Conservation (phyloP, 495 filamentous ascomycete genomes). For the Pseudomonodictys pantanalensis region DNA sequence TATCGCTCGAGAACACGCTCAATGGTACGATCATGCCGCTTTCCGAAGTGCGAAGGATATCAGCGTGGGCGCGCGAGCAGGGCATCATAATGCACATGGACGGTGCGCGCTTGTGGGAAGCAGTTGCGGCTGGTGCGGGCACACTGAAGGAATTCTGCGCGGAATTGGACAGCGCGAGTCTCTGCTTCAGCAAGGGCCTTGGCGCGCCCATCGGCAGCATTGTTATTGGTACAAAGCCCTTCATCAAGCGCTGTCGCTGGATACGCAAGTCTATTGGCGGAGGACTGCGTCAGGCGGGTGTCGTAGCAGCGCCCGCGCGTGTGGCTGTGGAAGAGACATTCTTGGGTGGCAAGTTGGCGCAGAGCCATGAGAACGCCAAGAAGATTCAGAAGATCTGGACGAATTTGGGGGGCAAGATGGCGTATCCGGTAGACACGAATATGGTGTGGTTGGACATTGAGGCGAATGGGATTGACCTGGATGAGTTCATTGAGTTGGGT, state of each 20-base stretch:
- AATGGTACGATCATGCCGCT: constrained; percentile 75
- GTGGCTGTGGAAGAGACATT: constrained; percentile 70
- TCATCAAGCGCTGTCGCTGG: constrained; percentile 73
- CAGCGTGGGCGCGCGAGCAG: constrained; percentile 64
- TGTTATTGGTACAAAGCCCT: constrained; percentile 61
- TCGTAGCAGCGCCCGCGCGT: constrained; percentile 57
- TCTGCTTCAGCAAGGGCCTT: constrained; percentile 88
- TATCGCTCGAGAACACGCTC: constrained; percentile 83
- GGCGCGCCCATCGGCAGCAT: constrained; percentile 86
- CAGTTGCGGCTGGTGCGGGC: constrained; percentile 42
- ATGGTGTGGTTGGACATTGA: constrained; percentile 90
- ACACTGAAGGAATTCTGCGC: constrained; percentile 62
- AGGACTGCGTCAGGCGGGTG: constrained; percentile 69
- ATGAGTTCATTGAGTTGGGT: constrained; percentile 50
- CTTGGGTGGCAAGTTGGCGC: constrained; percentile 60
- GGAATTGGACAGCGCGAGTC: constrained; percentile 73
- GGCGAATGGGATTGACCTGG: constrained; percentile 43
- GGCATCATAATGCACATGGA: constrained; percentile 76
- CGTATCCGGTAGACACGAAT: constrained; percentile 75
- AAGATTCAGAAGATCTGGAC: constrained; percentile 52
- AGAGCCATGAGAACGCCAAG: constrained; percentile 63
- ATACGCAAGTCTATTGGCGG: constrained; percentile 83
- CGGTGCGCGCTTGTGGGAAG: constrained; percentile 70
- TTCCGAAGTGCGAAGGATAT: constrained; percentile 62
- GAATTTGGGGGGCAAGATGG: constrained; percentile 57